Conservation (phyloP, 2,329 filamentous ascomycete species). For the Fusarium secorum region DNA sequence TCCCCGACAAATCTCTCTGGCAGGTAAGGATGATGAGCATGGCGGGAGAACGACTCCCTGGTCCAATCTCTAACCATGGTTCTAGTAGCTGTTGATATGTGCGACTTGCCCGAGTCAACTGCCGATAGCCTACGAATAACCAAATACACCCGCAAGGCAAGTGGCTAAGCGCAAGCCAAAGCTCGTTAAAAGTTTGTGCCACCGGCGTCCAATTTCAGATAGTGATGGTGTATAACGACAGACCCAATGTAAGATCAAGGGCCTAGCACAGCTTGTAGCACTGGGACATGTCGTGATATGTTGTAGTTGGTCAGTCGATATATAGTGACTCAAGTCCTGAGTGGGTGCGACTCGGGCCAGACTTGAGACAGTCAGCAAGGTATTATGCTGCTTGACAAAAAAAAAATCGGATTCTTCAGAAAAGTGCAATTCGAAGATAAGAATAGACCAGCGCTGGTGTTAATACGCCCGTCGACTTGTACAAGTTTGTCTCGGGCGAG, state of each 20-base stretch:
- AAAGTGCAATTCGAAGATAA: not conserved
- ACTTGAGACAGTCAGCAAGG: not conserved
- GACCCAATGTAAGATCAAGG: not conserved
- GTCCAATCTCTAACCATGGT: conserved; percentile 54
- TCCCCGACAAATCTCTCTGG: conserved; percentile 44
- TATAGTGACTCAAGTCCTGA: not conserved
- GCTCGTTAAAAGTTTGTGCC: not conserved
- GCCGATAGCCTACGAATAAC: not conserved
- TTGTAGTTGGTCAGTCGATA: not conserved
- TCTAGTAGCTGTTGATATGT: not conserved
- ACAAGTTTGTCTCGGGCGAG: conserved; percentile 2
- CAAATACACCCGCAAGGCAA: conserved; percentile 1
- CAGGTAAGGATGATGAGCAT: conserved; percentile 45
- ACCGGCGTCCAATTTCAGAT: not conserved
- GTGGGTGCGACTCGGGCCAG: not conserved
- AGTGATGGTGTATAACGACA: not conserved
- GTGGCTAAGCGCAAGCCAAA: not conserved
- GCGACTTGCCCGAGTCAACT: not conserved
- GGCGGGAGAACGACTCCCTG: conserved; percentile 52
- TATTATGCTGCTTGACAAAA: not conserved
- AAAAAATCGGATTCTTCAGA: not conserved
- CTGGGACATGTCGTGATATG: conserved; percentile 23
- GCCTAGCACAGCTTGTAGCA: not conserved
- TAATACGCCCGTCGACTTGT: not conserved
- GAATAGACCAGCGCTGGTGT: not conserved